A percentile compares a stretch with the other conserved stretches of the same genome.
Conservation (phyloP, 2,329 filamentous ascomycete species). For the Gaeumannomyces tritici region DNA sequence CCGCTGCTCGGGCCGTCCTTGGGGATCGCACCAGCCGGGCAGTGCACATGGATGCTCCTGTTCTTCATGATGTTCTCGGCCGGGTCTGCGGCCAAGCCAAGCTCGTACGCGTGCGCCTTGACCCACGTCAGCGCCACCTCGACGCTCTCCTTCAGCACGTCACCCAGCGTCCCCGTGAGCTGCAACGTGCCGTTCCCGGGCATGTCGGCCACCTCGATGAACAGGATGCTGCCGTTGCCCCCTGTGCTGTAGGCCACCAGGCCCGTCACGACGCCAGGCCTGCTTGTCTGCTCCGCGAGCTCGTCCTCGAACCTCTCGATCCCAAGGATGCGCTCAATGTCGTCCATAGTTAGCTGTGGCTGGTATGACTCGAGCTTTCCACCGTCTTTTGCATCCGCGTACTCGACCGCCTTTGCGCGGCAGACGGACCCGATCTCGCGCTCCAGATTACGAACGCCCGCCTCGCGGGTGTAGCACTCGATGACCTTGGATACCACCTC, state of each 20-base stretch:
- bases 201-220: constrained; percentile 98
- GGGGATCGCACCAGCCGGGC: constrained; percentile 86
- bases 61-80: constrained; percentile 93
- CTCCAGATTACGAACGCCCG: constrained; percentile 91
- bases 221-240: constrained; percentile 90
- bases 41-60: constrained; percentile 91
- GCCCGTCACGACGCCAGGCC: constrained; percentile 89
- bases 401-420: constrained; percentile 90
- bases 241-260: constrained; percentile 91
- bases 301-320: constrained; percentile 94
- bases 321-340: constrained; percentile 84
- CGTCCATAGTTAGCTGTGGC: constrained; percentile 61
- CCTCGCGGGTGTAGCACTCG: constrained; percentile 91
- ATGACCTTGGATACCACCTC: constrained; percentile 93
- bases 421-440: constrained; percentile 92
- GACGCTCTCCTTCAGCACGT: constrained; percentile 93
- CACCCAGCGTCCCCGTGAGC: constrained; percentile 90
- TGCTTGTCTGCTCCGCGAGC: constrained; percentile 74
- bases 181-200: constrained; percentile 86
- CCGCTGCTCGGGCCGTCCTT: constrained; percentile 87
- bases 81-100: constrained; percentile 72
- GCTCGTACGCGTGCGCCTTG: constrained; percentile 86
- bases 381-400: constrained; percentile 76
- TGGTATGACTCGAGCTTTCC: constrained; percentile 54
- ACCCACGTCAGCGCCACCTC: constrained; percentile 97